Conservation (phyloP, 2,329 filamentous ascomycete genomes). For the Calonectria crousiana region DNA sequence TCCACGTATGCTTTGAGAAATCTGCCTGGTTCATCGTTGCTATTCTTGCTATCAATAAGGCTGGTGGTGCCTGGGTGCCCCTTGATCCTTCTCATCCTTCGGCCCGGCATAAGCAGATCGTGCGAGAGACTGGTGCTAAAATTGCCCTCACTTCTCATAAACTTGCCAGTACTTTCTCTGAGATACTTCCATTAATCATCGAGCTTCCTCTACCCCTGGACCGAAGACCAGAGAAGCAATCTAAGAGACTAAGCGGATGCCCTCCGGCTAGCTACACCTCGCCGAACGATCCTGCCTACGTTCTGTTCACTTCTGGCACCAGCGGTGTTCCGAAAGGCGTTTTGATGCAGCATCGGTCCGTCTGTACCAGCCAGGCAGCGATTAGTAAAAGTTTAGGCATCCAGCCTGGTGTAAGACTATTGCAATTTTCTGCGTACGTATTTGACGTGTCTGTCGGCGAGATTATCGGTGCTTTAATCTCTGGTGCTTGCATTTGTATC, state of each 20-base stretch:
- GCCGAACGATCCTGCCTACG: neutral
- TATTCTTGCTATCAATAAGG: constrained; percentile 41
- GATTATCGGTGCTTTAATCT: neutral
- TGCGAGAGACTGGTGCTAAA: neutral
- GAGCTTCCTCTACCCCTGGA: neutral
- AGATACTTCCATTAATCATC: neutral
- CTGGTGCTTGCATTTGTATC: neutral
- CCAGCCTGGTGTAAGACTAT: neutral
- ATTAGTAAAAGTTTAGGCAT: neutral
- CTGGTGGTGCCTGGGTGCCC: constrained; percentile 30
- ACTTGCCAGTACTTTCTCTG: neutral
- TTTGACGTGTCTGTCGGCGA: neutral
- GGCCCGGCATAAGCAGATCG: constrained; percentile 14
- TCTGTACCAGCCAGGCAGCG: neutral
- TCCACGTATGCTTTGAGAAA: constrained; percentile 1
- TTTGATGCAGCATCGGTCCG: neutral
- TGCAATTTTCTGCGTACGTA: neutral
- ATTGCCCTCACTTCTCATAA: neutral
- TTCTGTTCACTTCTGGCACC: neutral
- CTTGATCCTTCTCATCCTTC: constrained; percentile 21
- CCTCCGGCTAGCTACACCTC: neutral
- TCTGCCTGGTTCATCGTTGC: constrained; percentile 28
- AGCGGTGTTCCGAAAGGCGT: neutral
- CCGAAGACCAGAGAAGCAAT: constrained; percentile 30
- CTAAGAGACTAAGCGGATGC: neutral